Base-by-base conservation (phyloP, 2,329 filamentous ascomycete species). In the Fusarium devonianum region DNA sequence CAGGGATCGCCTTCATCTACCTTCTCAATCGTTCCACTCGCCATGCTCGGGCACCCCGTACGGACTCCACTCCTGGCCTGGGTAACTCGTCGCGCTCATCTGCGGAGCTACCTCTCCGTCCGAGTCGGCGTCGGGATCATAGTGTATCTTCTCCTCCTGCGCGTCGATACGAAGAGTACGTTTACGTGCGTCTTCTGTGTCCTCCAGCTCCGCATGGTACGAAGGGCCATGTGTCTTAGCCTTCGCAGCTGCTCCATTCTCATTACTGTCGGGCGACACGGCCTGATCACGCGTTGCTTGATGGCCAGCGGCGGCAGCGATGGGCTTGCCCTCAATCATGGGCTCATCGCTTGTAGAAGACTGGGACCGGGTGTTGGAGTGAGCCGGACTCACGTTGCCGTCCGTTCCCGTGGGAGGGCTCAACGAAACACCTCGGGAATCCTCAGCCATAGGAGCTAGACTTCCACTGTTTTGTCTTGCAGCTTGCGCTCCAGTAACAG, bases 41-140 rank as follows among this genome's bases (percentile, higher is more conserved):
- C 53, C 59, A 34, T 60, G 65, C 12, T 70, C 67, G 5, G 63
- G 55, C 48, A 69, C 67, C 9, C 69, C 70, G 22, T 80, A 82
- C 2, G 84, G 84, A 60, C 82, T 82, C 85, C 86, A 89, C 67
- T 89, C 86, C 71, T 88, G 84, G 0, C 86, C 86, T 0, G 86
- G 86, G 68, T 88, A 89, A 65, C 81, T 85, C 10, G 84, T 86
- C 6, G 85, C 85, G 36, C 76, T 80, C 86, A 89, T 89, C 49
- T 78, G 73, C 10, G 80, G 78, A n/a, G 65, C 51, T 16, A 48
- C 25, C 39, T 66, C 63, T 17, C 63, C 63, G 19, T 66, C 63
- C 9, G 63, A 66, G 40, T 71, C 70, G 19, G 71, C 71, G 17
- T 70, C 67, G 6, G 69, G 71, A 7, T 71, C 66, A 32, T 67